Evolutionary conservation across 2,329 filamentous ascomycete species (phyloP), one percentile per base, ranked within the genome.

Genomic region (Kalaharituber pfeilii): DNA sequence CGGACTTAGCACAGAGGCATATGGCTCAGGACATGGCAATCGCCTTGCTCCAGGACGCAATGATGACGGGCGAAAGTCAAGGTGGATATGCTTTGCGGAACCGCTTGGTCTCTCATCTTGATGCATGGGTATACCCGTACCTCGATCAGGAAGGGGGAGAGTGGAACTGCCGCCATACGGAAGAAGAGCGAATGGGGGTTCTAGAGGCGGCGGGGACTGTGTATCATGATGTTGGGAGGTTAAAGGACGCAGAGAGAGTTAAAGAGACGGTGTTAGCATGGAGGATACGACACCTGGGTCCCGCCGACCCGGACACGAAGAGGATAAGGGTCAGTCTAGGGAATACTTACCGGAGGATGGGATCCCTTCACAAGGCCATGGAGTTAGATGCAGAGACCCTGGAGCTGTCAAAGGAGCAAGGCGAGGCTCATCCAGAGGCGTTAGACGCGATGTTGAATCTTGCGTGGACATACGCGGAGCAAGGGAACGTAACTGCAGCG

Each of bases 51-150:
- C 18, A 25, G 42, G 18, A 47, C n/a, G 24, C 42, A 20, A 25
- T 47, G 24, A 11, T 20, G 13, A 47, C n/a, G 18, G 42, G 13
- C 66, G 7, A 71, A 74, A 30, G 81, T 82, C 72, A 84, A 9
- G n/a, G n/a, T 13, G 42, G 18, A 6, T 47, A 47, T 47, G 42
- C 42, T 5, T 13, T 47, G 18, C n/a, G 42, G 11, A 22, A 13
- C 25, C 24, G 18, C n/a, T 2, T 47, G 15, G 22, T 47, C 22
- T 25, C 6, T 11, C 42, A 47, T 25, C 42, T 47, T 47, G 42
- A 47, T 47, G n/a, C 42, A 11, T 47, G 42, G 42, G 42, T 47
- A 4, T 22, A 22, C 4, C 42, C 42, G 3, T 25, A 47, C 24
- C 13, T 47, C 5, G 42, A 47, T 22, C 11, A 18, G 18, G 42